phyloP scores from a whole-genome alignment of 75 land plant genomes.

The Chamaecyparis obtusa region DNA sequence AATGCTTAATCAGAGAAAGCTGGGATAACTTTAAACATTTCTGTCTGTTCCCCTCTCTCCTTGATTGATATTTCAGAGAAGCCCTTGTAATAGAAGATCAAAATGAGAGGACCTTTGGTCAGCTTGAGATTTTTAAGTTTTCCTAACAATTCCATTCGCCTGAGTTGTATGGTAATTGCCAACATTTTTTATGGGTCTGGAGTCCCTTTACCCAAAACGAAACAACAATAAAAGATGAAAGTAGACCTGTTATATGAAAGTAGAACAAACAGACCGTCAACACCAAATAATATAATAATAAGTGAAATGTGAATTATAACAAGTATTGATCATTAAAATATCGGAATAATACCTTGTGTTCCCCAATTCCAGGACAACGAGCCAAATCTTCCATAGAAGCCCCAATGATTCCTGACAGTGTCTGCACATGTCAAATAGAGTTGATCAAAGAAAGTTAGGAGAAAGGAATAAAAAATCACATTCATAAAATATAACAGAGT shows the following conservation, averaged over 20 bases:
- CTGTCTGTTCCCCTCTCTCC: background rate
- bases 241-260: background rate
- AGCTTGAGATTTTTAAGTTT: too few relatives aligned
- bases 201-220: background rate
- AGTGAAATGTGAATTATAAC: background rate
- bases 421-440: constrained; percentile 43
- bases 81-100: too few relatives aligned
- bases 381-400: constrained; percentile 99
- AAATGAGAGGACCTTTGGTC: too few relatives aligned
- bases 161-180: background rate
- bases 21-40: too few relatives aligned
- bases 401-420: constrained; percentile 78
- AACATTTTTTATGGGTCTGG: background rate
- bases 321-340: constrained; percentile 1
- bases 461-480: background rate
- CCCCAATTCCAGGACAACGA: constrained; percentile 98
- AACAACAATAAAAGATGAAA: background rate
- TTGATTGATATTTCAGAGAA: too few relatives aligned
- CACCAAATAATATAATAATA: background rate
- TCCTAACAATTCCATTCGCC: background rate
- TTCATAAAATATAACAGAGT: background rate
- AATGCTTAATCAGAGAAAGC: too few relatives aligned
- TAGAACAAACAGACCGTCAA: background rate
- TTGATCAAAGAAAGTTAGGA: background rate
- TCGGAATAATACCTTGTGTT: constrained; percentile 70